phyloP scores from a whole-genome alignment of 2,329 filamentous ascomycete species.

The Zasmidium angulare region DNA sequence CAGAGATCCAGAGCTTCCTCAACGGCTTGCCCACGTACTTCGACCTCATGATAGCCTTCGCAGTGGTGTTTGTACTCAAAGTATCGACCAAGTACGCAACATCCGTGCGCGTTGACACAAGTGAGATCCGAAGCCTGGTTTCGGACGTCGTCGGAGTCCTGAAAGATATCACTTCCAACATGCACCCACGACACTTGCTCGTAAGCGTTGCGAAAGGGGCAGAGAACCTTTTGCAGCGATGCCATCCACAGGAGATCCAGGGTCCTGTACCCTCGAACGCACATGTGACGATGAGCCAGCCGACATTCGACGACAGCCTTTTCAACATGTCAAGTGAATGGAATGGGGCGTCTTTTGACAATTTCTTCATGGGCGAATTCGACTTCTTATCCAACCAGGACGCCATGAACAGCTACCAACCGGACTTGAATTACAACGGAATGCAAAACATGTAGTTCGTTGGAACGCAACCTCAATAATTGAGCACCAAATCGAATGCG shows the following conservation, averaged over 20 bases:
- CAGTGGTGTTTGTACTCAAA: constrained; percentile 33
- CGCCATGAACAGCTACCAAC: constrained; percentile 26
- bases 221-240: constrained; percentile 28
- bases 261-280: constrained; percentile 28
- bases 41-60: constrained; percentile 34
- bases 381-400: constrained; percentile 31
- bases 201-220: constrained; percentile 29
- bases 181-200: constrained; percentile 33
- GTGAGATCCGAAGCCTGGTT: constrained; percentile 27
- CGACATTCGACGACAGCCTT: constrained; percentile 30
- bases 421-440: constrained; percentile 24
- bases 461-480: constrained; percentile 18
- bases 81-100: constrained; percentile 31
- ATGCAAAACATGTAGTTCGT: constrained; percentile 18
- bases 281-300: constrained; percentile 29
- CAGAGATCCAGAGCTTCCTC: constrained; percentile 30
- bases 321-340: constrained; percentile 29
- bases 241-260: constrained; percentile 15
- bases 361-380: constrained; percentile 34
- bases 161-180: constrained; percentile 28
- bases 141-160: constrained; percentile 27
- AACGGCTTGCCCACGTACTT: constrained; percentile 34
- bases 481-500: constrained; percentile 41
- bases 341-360: constrained; percentile 25
- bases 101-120: constrained; percentile 28